Percentiles rank a stretch among this genome's conserved stretches.
Conservation (phyloP, 2,329 filamentous ascomycete species). For the Apiospora hydei region DNA sequence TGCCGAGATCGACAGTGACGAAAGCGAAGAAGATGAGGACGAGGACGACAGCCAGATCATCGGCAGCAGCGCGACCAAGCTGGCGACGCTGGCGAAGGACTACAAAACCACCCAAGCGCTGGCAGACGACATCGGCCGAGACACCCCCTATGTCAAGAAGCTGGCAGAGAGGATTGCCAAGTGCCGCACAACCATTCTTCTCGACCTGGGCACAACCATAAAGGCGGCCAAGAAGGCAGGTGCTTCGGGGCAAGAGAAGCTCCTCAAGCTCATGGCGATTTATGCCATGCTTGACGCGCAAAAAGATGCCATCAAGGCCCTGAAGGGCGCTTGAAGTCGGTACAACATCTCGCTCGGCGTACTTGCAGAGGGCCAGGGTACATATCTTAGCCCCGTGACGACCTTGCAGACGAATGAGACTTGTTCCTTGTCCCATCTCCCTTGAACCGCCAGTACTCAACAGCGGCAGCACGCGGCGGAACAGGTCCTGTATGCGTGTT, state of each 20-base stretch:
- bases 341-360: neutral
- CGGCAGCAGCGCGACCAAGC: slow-evolving; percentile 55
- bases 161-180: slow-evolving; percentile 58
- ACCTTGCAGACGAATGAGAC: neutral
- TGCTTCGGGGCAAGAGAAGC: slow-evolving; percentile 49
- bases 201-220: slow-evolving; percentile 60
- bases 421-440: neutral
- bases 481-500: neutral
- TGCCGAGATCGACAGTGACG: slow-evolving; percentile 45
- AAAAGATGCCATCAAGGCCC: slow-evolving; percentile 57
- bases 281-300: slow-evolving; percentile 62
- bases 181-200: slow-evolving; percentile 63
- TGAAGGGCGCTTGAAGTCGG: slow-evolving; percentile 48
- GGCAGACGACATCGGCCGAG: slow-evolving; percentile 53
- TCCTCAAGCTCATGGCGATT: slow-evolving; percentile 60
- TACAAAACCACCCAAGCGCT: slow-evolving; percentile 52
- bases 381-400: neutral
- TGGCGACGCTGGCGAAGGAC: slow-evolving; percentile 54
- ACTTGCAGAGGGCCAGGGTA: neutral
- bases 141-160: slow-evolving; percentile 58
- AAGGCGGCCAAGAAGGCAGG: slow-evolving; percentile 53
- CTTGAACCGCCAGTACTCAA: neutral
- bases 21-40: slow-evolving; percentile 47
- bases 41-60: slow-evolving; percentile 44
- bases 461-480: neutral